These are phyloP conservation scores for Solanum peruvianum DNA, from an alignment of 257 asterid genomes.

Conservation along the genomic window DNA sequence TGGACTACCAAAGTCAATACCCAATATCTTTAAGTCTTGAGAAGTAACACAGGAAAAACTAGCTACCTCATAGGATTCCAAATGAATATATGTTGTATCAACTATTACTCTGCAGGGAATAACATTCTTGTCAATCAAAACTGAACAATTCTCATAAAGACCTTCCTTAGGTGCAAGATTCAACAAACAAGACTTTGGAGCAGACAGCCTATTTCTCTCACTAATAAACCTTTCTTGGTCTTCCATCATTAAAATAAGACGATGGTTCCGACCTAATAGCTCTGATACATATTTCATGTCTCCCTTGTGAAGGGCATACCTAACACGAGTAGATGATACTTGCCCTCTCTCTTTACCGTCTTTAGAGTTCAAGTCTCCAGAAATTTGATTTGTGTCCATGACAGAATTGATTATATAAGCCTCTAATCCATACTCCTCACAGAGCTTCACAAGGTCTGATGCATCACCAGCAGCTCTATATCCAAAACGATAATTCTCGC, in stretches of 20 bases:
- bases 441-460: conserved; percentile 55
- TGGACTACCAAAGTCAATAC: conserved; percentile 55
- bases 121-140: conserved; percentile 26
- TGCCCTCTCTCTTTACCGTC: conserved; percentile 70
- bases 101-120: conserved; percentile 51
- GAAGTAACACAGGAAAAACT: conserved; percentile 18
- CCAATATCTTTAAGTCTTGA: conserved; percentile 30
- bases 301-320: conserved; percentile 70
- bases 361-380: conserved; percentile 2
- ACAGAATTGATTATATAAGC: conserved; percentile 64
- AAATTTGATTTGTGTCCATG: conserved; percentile 66
- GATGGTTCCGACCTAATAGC: conserved; percentile 82
- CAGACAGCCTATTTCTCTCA: conserved; percentile 36
- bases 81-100: conserved; percentile 43
- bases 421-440: conserved; percentile 54
- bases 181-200: conserved; percentile 63
- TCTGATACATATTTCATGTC: conserved; percentile 74
- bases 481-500: conserved; percentile 91
- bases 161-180: conserved; percentile 90
- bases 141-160: conserved; percentile 46
- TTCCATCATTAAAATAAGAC: conserved; percentile 33
- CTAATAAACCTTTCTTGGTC: conserved; percentile 12
- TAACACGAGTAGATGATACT: conserved; percentile 92
- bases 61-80: conserved; percentile 50
- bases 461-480: conserved; percentile 76